Evolutionary conservation across 441 rosid genomes (phyloP).

Genomic region (Corymbia citriodora): DNA sequence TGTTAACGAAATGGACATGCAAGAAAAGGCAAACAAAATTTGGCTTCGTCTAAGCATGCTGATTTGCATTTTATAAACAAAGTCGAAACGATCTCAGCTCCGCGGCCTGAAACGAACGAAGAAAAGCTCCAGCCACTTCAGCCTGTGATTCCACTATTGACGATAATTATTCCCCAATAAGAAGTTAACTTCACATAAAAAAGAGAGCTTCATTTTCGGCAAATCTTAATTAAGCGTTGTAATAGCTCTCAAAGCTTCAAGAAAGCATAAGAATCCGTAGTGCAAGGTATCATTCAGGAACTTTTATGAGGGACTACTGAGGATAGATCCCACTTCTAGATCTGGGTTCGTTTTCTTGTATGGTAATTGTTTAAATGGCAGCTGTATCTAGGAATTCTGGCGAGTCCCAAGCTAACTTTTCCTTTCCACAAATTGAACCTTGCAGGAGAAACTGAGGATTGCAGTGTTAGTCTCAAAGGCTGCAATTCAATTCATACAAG

Average conservation of each 20-base stretch:
- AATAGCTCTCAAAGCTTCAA: not conserved
- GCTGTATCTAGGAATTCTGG: not conserved
- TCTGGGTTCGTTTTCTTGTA: not conserved
- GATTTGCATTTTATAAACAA: not conserved
- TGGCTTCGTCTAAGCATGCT: not conserved
- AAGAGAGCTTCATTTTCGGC: not conserved
- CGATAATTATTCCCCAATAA: not conserved
- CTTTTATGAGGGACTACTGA: not conserved
- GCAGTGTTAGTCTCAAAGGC: constrained; percentile 93
- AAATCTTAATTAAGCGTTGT: not conserved
- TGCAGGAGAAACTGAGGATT: constrained; percentile 73
- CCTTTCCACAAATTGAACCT: not conserved
- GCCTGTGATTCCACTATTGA: not conserved
- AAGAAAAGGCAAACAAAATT: not conserved
- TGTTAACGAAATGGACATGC: not conserved
- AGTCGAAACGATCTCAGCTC: not conserved
- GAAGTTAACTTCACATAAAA: not conserved
- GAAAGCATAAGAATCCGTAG: not conserved
- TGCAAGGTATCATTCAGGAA: not conserved
- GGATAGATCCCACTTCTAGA: not conserved
- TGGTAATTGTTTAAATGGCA: not conserved
- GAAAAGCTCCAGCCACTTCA: not conserved
- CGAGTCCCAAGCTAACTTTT: not conserved
- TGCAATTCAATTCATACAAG: constrained; percentile 72
- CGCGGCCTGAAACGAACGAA: not conserved